These are phyloP conservation scores for Sarcomyxa edulis DNA, from an alignment of 768 basidiomycete genomes.

Conservation along the genomic window DNA sequence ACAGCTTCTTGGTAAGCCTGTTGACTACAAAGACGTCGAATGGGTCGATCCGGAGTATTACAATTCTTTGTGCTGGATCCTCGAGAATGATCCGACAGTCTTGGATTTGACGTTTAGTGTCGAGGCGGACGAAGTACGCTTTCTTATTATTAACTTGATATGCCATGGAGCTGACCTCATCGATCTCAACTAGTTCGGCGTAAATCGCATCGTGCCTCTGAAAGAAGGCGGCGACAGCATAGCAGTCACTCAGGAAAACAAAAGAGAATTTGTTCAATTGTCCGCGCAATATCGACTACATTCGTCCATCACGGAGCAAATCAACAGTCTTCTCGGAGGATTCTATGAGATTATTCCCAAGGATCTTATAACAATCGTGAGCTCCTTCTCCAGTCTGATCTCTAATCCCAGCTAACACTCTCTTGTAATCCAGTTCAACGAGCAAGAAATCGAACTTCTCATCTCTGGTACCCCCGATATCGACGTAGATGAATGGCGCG, in stretches of 20 bases:
- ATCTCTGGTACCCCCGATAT: slow-evolving; percentile 98
- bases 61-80: slow-evolving; percentile 96
- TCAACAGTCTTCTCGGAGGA: slow-evolving; percentile 81
- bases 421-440: slow-evolving; percentile 65
- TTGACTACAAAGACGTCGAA: slow-evolving; percentile 94
- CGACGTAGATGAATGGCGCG: slow-evolving; percentile 96
- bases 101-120: slow-evolving; percentile 92
- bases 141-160: slow-evolving; percentile 4
- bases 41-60: slow-evolving; percentile 99
- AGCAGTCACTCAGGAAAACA: slow-evolving; percentile 94
- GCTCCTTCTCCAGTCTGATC: slow-evolving; percentile 20
- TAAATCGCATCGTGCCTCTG: slow-evolving; percentile 80
- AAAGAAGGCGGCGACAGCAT: slow-evolving; percentile 82
- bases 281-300: slow-evolving; percentile 93
- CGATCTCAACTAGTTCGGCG: slow-evolving; percentile 70
- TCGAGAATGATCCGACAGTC: slow-evolving; percentile 88
- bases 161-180: slow-evolving; percentile 8
- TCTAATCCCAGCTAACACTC: slow-evolving; percentile 5
- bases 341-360: slow-evolving; percentile 99
- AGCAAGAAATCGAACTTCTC: slow-evolving; percentile 88
- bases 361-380: slow-evolving; percentile 86
- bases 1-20: slow-evolving; percentile 88
- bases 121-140: slow-evolving; percentile 86
- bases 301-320: slow-evolving; percentile 93
- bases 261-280: slow-evolving; percentile 91